Base-by-base conservation (phyloP, 805 yeast genomes). In the Candida endomychidarum region DNA sequence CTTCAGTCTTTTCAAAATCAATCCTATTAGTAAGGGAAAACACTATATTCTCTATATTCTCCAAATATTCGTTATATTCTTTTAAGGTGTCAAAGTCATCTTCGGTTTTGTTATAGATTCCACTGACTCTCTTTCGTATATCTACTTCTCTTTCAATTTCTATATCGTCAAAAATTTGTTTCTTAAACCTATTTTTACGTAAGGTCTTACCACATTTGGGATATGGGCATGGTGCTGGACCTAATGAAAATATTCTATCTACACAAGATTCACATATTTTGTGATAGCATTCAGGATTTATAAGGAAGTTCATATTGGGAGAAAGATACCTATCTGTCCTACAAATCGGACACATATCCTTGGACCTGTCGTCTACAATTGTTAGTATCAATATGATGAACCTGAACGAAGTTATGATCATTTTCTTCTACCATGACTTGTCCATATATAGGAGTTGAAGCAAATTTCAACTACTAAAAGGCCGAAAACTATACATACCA, bases 161-260 rank as follows among this genome's bases (percentile, higher is more conserved):
- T 27, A 93, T 77, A 61, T 93, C 97, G 50, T 91, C 97, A 57
- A 93, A 93, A 2, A 89, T 76, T 65, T 93, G 99, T 27, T 86
- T 75, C 67, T 93, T 95, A 70, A 93, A 93, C 65, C 80, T 80
- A 63, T 87, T 87, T 72, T 86, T 86, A 50, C 99, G 72, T 46
- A 93, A 68, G 8, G 83, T 86, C 68, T 84, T 87, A 42, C 83
- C 89, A 68, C 99, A 93, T 38, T 83, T 81, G 3, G 89, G 85
- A 59, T 90, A 91, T 1, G 99, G 99, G 59, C 99, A 93, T 15
- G 90, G 93, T 0, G 96, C 93, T 0, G 99, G 99, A 3, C 99
- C 99, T 37, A 85, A 67, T 5, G 96, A 80, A 58, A 86, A 93
- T 39, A 93, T 90, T 49, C 99, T 76, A 61, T 93, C 98, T 30